Evolutionary conservation across 352 stramenopile species (phyloP), one percentile per base, ranked within the genome.

Genomic region (Phytophthora constricta): DNA sequence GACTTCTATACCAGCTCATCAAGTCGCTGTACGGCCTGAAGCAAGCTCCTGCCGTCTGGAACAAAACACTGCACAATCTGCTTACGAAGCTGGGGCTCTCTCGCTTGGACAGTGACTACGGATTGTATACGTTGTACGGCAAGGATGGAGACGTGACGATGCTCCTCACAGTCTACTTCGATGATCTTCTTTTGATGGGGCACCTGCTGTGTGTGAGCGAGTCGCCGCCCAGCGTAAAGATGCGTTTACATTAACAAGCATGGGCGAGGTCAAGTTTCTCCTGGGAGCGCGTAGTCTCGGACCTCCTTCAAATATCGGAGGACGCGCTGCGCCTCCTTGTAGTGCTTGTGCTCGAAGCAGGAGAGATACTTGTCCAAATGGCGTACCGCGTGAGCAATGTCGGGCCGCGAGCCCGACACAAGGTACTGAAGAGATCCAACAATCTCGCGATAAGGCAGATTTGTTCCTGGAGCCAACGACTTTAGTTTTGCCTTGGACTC

Each of bases 161-260:
- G n/a, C 31, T 62, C 1, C 41, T 55, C 2, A 62, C 63, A 1
- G 48, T 65, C 3, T 69, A 55, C 27, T 52, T 69, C 8, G 62
- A 64, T 26, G 53, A 64, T 10, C 9, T 64, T 0, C 37, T 69
- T 5, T 20, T 59, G 3, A 69, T 64, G 62, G 19, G 45, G 11
- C 53, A 33, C n/a, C n/a, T n/a, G n/a, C n/a, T n/a, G n/a, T n/a
- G n/a, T n/a, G n/a, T n/a, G n/a, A n/a, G n/a, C n/a, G n/a, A n/a
- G n/a, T n/a, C n/a, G n/a, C n/a, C n/a, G n/a, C n/a, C n/a, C n/a
- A 59, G 8, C 34, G 70, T 0, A 61, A 58, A 22, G 5, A 25
- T 23, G 9, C n/a, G 10, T 74, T 72, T 28, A 47, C 56, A 0
- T n/a, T 72, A 3, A 74, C 62, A 2, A 64, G 60, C 7, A 64